Base-by-base conservation (phyloP, 2,329 filamentous ascomycete genomes). In the Clonostachys solani region DNA sequence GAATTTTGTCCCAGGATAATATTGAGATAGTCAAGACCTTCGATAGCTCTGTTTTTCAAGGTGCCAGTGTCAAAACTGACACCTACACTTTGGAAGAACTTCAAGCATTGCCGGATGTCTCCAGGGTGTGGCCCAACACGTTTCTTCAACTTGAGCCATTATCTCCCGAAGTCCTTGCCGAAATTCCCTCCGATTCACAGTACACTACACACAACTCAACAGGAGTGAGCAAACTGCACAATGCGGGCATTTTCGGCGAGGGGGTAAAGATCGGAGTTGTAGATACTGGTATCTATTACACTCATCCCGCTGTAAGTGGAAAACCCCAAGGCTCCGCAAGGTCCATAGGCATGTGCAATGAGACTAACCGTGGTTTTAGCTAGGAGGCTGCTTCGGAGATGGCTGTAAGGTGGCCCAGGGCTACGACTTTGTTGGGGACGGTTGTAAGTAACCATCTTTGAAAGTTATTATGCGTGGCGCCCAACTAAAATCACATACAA, bases 291-390 rank as follows among this genome's bases (percentile, higher is more conserved):
- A 49, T 57, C 13, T 51, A 53, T 36, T 62, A 61, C 40, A 50
- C 47, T 1, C 60, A 62, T 33, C 40, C 43, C 5, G 51, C 43
- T 16, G 46, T 50, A 34, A 48, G 49, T 47, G 9, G 5, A 10
- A 10, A 18, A 12, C 9, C 12, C 9, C 6, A 12, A 10, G 23
- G 8, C 23, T 29, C 16, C 9, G 15, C 36, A 29, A 29, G 23
- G 23, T 10, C 8, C 23, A 29, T 10, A 29, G 23, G 8, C 8
- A 12, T 17, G 17, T 5, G 18, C 6, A 15, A 40, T 47, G 33
- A 47, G 36, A 18, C n/a, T 33, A 4, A 56, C 69, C 64, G 1
- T 79, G 83, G 54, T 75, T 17, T 16, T 46, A 56, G 52, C 52
- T 60, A 16, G 57, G 57, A 3, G 56, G 57, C 5, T 53, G 57